Conservation (phyloP, 2,329 filamentous ascomycete species). For the Blastomyces emzantsi region DNA sequence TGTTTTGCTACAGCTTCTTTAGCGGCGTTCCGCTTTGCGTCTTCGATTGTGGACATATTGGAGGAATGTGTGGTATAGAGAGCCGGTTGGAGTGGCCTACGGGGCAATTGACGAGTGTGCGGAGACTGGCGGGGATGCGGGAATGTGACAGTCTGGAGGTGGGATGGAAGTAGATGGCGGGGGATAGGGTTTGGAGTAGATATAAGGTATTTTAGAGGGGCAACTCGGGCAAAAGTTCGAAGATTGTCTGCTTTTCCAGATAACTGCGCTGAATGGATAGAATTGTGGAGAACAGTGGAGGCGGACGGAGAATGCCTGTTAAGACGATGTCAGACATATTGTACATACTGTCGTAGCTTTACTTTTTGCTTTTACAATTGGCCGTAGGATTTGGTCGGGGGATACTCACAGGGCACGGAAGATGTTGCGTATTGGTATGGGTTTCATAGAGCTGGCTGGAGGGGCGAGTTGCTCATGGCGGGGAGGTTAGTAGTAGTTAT, state of each 20-base stretch:
- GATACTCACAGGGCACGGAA: neutral
- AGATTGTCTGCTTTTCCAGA: neutral
- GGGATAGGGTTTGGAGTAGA: neutral
- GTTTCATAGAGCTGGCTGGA: conserved; percentile 1
- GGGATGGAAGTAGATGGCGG: neutral
- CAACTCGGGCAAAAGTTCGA: neutral
- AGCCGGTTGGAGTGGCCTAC: conserved; percentile 2
- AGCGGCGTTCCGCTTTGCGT: conserved; percentile 52
- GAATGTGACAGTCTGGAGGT: neutral
- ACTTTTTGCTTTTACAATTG: neutral
- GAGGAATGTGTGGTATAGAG: conserved; percentile 13
- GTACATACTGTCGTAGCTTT: neutral
- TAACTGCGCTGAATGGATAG: neutral
- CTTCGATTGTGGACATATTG: conserved; percentile 42
- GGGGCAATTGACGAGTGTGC: neutral
- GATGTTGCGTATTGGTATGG: neutral
- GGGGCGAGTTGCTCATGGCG: neutral
- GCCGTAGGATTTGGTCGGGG: neutral
- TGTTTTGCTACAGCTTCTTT: conserved; percentile 50
- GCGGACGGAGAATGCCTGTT: neutral
- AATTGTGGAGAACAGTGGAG: conserved; percentile 9
- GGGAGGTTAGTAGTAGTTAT: neutral
- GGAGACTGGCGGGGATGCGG: neutral
- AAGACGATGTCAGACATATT: neutral
- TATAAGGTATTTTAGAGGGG: neutral